Evolutionary conservation across 164 flowering plant species (phyloP).

Genomic region (Stephania cephalantha): DNA sequence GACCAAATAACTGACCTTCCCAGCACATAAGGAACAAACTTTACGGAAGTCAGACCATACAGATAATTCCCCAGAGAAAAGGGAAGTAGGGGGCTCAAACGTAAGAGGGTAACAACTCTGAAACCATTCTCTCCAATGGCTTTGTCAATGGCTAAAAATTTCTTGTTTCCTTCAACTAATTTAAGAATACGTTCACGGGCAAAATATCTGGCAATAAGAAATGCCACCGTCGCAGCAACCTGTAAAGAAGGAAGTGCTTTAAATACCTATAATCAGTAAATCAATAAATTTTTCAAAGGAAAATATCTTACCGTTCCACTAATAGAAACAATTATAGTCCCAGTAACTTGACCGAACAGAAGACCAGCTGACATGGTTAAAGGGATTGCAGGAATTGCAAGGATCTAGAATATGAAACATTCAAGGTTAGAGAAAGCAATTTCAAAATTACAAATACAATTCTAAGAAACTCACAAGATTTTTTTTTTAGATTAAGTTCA

Average conservation of each 20-base stretch:
- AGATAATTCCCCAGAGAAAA: constrained; percentile 94
- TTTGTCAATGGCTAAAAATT: constrained; percentile 95
- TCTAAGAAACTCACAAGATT: neutral
- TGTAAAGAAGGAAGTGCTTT: constrained; percentile 25
- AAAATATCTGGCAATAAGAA: constrained; percentile 96
- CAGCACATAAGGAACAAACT: constrained; percentile 87
- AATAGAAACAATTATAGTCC: constrained; percentile 87
- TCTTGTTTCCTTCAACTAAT: constrained; percentile 90
- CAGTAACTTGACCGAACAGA: constrained; percentile 74
- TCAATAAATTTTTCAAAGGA: neutral
- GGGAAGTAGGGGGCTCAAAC: constrained; percentile 95
- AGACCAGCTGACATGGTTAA: constrained; percentile 98
- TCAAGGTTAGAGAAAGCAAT: constrained; percentile 7
- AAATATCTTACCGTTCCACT: constrained; percentile 84
- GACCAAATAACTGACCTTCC: constrained; percentile 57
- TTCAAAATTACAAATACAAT: neutral
- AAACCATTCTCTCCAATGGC: constrained; percentile 99
- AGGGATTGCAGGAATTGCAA: constrained; percentile 98
- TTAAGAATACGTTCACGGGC: constrained; percentile 98
- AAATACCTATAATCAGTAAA: neutral
- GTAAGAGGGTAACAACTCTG: constrained; percentile 87
- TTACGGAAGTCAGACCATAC: constrained; percentile 92
- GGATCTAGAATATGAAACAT: constrained; percentile 39
- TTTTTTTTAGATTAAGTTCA: too few relatives aligned
- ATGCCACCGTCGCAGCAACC: constrained; percentile 95